Base-by-base conservation (phyloP, 768 basidiomycete genomes). In the Lentinus tigrinus region DNA sequence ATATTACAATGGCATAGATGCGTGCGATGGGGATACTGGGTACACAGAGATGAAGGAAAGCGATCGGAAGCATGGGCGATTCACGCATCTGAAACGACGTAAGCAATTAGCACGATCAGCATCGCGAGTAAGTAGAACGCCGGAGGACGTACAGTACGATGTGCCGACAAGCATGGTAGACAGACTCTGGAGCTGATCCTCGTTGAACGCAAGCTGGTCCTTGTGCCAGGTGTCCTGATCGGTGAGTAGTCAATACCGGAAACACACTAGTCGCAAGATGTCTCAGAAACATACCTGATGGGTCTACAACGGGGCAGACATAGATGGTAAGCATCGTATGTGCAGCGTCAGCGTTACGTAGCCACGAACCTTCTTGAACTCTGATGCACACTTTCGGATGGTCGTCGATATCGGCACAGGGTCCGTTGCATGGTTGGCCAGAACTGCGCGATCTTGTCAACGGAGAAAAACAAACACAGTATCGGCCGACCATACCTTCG, bases 371-470 rank as follows among this genome's bases (percentile, higher is more conserved):
- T 89, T 91, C 73, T 91, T 92, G 72, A 90, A 91, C 67, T 91
- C 90, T 44, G 88, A 88, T 57, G 89, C 89, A 72, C 85, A 90
- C 64, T 88, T 87, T 48, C 91, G 83, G 68, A 95, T 93, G 8
- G 93, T 93, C 9, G 91, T 92, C 23, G 91, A 92, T 69, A 96
- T 93, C 31, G 93, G 93, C 43, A 88, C 86, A 24, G 93, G 93
- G 72, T 95, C 90, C 24, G 89, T 87, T 24, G 88, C 86, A 72
- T 92, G 90, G 61, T 77, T 78, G 4, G 89, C 90, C 58, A 92
- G 78, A 26, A 89, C 89, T 91, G 50, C 10, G 47, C 24, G 38
- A 19, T 59, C 43, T 24, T 11, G 49, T 64, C 47, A 63, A 39
- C 34, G 34, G 38, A 0, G n/a, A 23, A 38, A 48, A 28, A 9